Percentiles rank a stretch among this genome's conserved stretches.
phyloP scores from a whole-genome alignment of 2,329 filamentous ascomycete genomes.

The Stemphylium lycopersici region DNA sequence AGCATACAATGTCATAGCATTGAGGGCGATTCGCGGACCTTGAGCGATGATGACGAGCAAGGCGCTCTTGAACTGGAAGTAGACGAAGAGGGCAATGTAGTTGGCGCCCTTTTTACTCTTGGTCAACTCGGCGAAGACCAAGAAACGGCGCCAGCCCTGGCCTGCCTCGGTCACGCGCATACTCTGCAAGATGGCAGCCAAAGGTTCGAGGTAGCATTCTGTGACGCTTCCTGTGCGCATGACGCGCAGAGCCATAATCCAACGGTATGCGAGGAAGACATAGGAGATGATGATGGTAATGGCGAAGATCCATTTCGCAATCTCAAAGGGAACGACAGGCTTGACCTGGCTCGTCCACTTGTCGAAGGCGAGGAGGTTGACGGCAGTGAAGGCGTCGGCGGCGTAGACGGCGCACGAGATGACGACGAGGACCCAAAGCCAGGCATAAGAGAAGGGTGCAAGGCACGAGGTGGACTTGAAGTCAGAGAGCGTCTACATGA shows the following conservation, averaged over 20 bases:
- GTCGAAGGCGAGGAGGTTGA: conserved; percentile 88
- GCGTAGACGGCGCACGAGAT: conserved; percentile 84
- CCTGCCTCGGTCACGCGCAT: conserved; percentile 72
- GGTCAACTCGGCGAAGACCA: conserved; percentile 91
- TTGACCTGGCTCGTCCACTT: conserved; percentile 85
- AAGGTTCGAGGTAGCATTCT: conserved; percentile 86
- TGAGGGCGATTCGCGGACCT: conserved; percentile 89
- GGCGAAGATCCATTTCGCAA: conserved; percentile 95
- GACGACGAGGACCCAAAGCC: conserved; percentile 79
- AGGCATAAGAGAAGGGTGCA: conserved; percentile 78
- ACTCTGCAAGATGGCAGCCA: conserved; percentile 85
- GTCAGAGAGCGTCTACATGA: conserved; percentile 61
- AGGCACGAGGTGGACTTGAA: conserved; percentile 85
- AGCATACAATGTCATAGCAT: conserved; percentile 85
- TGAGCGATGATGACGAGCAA: conserved; percentile 89
- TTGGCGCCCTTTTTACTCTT: conserved; percentile 90
- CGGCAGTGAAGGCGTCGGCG: conserved; percentile 90
- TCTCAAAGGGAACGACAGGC: conserved; percentile 74
- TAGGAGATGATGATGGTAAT: conserved; percentile 91
- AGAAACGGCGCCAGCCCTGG: conserved; percentile 83
- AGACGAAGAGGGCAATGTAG: conserved; percentile 88
- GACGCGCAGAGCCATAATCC: conserved; percentile 77
- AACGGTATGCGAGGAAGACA: conserved; percentile 79
- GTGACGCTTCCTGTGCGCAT: conserved; percentile 86
- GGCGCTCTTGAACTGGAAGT: conserved; percentile 81